Evolutionary conservation across 768 basidiomycete genomes (phyloP).

Genomic region (Mycena olivaceomarginata): DNA sequence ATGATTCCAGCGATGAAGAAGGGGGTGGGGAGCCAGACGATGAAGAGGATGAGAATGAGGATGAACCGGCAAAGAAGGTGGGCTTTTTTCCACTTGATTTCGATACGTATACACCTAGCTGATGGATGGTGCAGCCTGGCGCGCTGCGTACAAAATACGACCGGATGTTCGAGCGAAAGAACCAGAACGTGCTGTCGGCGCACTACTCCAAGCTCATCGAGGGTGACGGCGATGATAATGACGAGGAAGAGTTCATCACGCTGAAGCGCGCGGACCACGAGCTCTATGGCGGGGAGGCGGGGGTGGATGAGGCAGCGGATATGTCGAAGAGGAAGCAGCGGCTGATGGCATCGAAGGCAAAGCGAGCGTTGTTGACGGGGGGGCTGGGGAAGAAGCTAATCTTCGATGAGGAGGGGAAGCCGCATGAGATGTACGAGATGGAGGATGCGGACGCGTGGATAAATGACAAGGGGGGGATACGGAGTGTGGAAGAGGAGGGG

Average conservation of each 20-base stretch:
- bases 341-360: slow-evolving; percentile 73
- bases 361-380: slow-evolving; percentile 82
- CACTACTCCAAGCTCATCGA: slow-evolving; percentile 94
- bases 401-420: slow-evolving; percentile 92
- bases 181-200: slow-evolving; percentile 92
- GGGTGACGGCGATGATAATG: slow-evolving; percentile 61
- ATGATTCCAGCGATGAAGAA: slow-evolving; percentile 44
- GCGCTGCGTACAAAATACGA: slow-evolving; percentile 94
- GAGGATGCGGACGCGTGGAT: slow-evolving; percentile 85
- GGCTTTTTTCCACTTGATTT: slow-evolving; percentile 21
- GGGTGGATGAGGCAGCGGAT: slow-evolving; percentile 59
- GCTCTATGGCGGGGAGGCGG: slow-evolving; percentile 55
- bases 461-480: slow-evolving; percentile 76
- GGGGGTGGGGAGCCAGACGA: slow-evolving; percentile 38
- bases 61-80: slow-evolving; percentile 64
- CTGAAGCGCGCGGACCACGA: slow-evolving; percentile 95
- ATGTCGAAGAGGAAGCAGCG: slow-evolving; percentile 94
- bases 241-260: slow-evolving; percentile 92
- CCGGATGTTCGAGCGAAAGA: slow-evolving; percentile 97
- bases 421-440: slow-evolving; percentile 91
- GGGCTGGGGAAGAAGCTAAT: slow-evolving; percentile 83
- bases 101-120: background rate
- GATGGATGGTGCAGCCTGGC: background rate
- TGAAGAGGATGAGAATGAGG: slow-evolving; percentile 47
- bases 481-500: slow-evolving; percentile 80